phyloP scores from a whole-genome alignment of 2,329 filamentous ascomycete genomes.

The Calonectria henricotiae region DNA sequence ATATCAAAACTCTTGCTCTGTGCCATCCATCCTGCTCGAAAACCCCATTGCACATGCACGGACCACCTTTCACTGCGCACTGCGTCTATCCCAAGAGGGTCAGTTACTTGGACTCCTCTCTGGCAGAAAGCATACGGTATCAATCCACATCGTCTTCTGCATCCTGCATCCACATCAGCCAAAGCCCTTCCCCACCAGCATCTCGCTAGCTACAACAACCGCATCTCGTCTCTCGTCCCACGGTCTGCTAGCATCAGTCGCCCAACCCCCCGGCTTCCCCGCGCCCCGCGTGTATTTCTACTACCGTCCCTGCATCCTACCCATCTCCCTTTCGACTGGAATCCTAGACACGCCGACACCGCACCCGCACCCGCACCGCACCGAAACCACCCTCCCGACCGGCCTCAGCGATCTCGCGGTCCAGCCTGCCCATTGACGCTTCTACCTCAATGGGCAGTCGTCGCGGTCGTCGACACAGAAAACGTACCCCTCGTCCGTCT shows the following conservation, averaged over 20 bases:
- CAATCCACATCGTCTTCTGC: slow-evolving; percentile 30
- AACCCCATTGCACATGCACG: slow-evolving; percentile 38
- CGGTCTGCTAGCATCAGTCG: slow-evolving; percentile 24
- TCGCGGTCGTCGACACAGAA: slow-evolving; percentile 42
- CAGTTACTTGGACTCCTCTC: slow-evolving; percentile 27
- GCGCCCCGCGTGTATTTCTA: slow-evolving; percentile 35
- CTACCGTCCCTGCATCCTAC: slow-evolving; percentile 14
- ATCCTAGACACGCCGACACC: slow-evolving; percentile 40
- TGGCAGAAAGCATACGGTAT: slow-evolving; percentile 39
- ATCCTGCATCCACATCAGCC: slow-evolving; percentile 27
- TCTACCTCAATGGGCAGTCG: slow-evolving; percentile 46
- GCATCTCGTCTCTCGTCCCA: slow-evolving; percentile 11
- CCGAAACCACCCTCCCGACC: slow-evolving; percentile 27
- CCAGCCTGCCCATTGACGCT: neutral
- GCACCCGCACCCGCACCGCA: slow-evolving; percentile 33
- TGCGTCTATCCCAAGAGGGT: slow-evolving; percentile 26
- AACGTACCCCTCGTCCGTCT: slow-evolving; percentile 39
- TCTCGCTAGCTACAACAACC: slow-evolving; percentile 15
- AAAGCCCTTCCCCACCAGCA: slow-evolving; percentile 12
- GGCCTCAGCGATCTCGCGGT: slow-evolving; percentile 17
- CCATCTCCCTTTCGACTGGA: slow-evolving; percentile 44
- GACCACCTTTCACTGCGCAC: slow-evolving; percentile 43
- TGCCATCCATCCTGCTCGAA: neutral
- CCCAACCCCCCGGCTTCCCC: slow-evolving; percentile 31
- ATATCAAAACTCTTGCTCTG: slow-evolving; percentile 32